Base-by-base conservation (phyloP, 164 flowering plant genomes). In the Macadamia integrifolia region DNA sequence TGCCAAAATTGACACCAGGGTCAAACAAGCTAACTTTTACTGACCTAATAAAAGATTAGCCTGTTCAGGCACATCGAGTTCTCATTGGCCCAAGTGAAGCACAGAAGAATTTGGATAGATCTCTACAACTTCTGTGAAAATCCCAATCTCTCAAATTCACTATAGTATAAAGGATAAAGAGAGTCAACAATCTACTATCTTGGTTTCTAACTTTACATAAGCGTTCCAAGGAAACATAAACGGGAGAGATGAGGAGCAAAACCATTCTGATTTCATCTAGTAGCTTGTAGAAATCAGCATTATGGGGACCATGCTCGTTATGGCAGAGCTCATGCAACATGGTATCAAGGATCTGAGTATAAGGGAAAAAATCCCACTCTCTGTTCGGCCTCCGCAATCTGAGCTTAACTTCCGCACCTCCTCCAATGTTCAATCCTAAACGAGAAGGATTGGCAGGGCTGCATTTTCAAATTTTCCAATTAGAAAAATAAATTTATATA, bases 251-350 rank as follows among this genome's bases (percentile, higher is more conserved):
- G 13, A 50, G 53, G 59, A 29, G 12, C 13, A 3, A 23, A 52
- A 87, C 98, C 97, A 84, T 84, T 77, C 99, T 79, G 28, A 92
- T 75, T 66, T 90, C 96, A 81, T 92, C 97, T 96, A 96, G 90
- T 8, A 94, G 91, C 80, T 86, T 82, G 86, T 94, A 94, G 78
- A 94, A 94, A 57, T 58, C 73, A 50, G 93, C 91, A 80, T 94
- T 85, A 58, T 94, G 99, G 80, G 99, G 98, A 66, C 92, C 91
- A 75, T 84, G 87, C 11, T 23, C 86, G 74, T 86, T 94, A 69
- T 94, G 99, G 80, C 99, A 90, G 65, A 94, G 93, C 78, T 94
- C 99, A 60, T 94, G 99, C 58, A 94, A 87, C 99, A 94, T 92
- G 2, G 99, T 92, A 71, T 90, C 99, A 3, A 94, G 87, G 70